phyloP scores from a whole-genome alignment of 208 protist species.

The Perkinsela sp. region DNA sequence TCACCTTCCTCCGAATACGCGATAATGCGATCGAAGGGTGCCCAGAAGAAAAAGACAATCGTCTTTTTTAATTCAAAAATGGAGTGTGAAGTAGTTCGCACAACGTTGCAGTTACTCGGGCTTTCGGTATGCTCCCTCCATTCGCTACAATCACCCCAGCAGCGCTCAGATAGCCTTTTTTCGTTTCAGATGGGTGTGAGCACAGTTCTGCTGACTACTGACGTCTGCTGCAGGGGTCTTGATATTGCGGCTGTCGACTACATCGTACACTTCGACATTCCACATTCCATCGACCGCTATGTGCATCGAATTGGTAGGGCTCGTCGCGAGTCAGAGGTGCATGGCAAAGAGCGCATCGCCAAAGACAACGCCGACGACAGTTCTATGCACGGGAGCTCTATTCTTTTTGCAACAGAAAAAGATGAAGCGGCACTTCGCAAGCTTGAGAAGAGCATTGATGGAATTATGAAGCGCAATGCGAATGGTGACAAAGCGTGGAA shows the following conservation, averaged over 20 bases:
- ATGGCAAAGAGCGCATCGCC: neutral
- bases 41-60: slow-evolving; percentile 26
- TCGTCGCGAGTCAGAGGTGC: slow-evolving; percentile 30
- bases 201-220: slow-evolving; percentile 59
- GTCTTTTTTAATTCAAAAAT: slow-evolving; percentile 52
- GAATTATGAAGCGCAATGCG: slow-evolving; percentile 2
- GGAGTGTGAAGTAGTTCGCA: slow-evolving; percentile 43
- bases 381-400: neutral
- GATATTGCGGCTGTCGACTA: slow-evolving; percentile 82
- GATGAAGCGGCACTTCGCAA: slow-evolving; percentile 4
- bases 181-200: slow-evolving; percentile 76
- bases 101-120: slow-evolving; percentile 48
- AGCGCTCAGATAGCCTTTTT: slow-evolving; percentile 81
- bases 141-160: slow-evolving; percentile 81
- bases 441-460: slow-evolving; percentile 3
- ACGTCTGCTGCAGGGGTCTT: slow-evolving; percentile 74
- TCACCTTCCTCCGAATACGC: slow-evolving; percentile 1
- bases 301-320: slow-evolving; percentile 89
- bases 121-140: slow-evolving; percentile 87
- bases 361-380: neutral
- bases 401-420: slow-evolving; percentile 6
- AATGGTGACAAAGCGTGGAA: slow-evolving; percentile 2
- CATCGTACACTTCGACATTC: slow-evolving; percentile 90
- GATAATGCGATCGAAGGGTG: neutral
- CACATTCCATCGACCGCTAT: slow-evolving; percentile 76